These are phyloP conservation scores for Epichloe aotearoae DNA, from an alignment of 2,329 filamentous ascomycete species.

Conservation along the genomic window DNA sequence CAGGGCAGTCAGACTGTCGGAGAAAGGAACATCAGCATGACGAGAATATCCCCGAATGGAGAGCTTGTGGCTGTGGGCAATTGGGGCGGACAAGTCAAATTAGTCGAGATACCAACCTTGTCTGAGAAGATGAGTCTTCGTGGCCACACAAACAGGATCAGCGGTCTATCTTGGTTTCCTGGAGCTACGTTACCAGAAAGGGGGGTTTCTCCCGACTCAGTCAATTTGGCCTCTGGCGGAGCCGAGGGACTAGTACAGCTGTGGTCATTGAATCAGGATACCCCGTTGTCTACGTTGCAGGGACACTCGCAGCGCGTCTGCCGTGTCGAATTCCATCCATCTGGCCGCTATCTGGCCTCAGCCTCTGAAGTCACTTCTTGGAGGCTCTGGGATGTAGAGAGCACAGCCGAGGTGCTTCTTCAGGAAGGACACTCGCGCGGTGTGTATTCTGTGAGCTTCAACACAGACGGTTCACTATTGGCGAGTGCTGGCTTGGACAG, in stretches of 20 bases:
- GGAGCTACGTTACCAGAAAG: constrained; percentile 60
- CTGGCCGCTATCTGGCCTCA: constrained; percentile 76
- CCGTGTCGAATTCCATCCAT: constrained; percentile 88
- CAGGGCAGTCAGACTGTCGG: constrained; percentile 89
- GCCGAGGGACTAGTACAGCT: constrained; percentile 79
- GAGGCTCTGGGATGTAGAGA: constrained; percentile 90
- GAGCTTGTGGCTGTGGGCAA: constrained; percentile 79
- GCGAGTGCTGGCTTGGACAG: constrained; percentile 91
- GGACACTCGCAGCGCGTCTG: constrained; percentile 84
- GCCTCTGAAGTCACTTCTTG: constrained; percentile 95
- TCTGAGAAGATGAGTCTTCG: constrained; percentile 63
- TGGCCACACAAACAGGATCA: constrained; percentile 79
- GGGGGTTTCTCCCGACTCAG: constrained; percentile 55
- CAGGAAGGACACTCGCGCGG: constrained; percentile 94
- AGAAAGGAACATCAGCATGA: constrained; percentile 83
- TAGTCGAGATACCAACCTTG: constrained; percentile 73
- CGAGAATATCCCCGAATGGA: constrained; percentile 77
- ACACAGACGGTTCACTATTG: constrained; percentile 76
- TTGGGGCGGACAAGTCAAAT: constrained; percentile 79
- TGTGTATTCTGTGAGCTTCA: constrained; percentile 83
- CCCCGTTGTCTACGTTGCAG: constrained; percentile 65
- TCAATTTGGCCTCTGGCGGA: constrained; percentile 84
- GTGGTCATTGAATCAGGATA: constrained; percentile 81
- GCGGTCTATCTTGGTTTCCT: constrained; percentile 83
- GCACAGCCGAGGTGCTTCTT: constrained; percentile 66